Evolutionary conservation across 2,329 filamentous ascomycete genomes (phyloP), one percentile per base, ranked within the genome.

Genomic region (Nemania sp.): DNA sequence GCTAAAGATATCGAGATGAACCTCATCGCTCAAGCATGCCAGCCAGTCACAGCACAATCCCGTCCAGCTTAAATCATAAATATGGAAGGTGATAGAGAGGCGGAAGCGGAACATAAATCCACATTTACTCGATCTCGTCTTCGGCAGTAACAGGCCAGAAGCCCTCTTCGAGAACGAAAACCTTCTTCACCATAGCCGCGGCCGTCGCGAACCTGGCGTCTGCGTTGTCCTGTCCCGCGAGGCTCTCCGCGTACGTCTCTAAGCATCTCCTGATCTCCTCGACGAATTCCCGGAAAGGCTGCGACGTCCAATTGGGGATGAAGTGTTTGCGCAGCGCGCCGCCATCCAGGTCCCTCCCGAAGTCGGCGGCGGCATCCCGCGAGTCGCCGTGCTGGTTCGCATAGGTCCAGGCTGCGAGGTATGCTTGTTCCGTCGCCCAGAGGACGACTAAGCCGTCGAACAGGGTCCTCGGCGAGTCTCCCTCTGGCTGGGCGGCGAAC

Each of bases 341-440:
- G 0, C 87, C 87, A 70, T 90, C 88, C 0, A 77, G 77, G 69
- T 89, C 87, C n/a, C 72, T 68, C n/a, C 66, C 64, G 25, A 57
- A 64, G 20, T 66, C 63, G 11, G 42, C 57, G 20, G 66, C 63
- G 11, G 42, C 57, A 1, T 53, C 63, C 15, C 63, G 63, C 1
- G 68, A 34, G 25, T 21, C 48, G 66, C 80, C 49, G 66, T 80
- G 74, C 4, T 71, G 64, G 63, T 72, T 78, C 3, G 81, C 81
- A 72, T 79, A 82, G 10, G 76, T 78, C 87, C 87, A 89, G 12
- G 86, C 81, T 40, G 83, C 78, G 17, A 87, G 71, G 69, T 88
- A 89, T 61, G 81, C 83, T 48, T 80, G 85, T 75, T 94, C 90
- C 1, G 88, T 91, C n/a, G 86, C 87, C 87, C 89, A 93, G 21